These are phyloP conservation scores for Graphium sp. DNA, from an alignment of 2,329 filamentous ascomycete species.

Conservation along the genomic window DNA sequence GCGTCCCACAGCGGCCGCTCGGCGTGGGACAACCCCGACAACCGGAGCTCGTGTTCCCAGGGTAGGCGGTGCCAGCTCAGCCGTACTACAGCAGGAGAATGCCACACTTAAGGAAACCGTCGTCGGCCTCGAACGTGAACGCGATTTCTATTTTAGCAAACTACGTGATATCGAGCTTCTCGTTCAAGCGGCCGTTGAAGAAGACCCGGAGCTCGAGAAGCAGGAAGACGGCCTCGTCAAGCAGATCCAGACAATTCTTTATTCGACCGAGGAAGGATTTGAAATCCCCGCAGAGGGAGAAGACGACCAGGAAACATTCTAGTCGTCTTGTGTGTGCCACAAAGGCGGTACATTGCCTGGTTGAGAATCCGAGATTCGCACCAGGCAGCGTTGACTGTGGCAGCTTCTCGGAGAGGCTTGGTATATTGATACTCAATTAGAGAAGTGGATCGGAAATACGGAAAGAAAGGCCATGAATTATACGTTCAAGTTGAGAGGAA, in stretches of 20 bases:
- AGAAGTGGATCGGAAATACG: too few relatives aligned
- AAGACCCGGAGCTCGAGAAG: slow-evolving; percentile 85
- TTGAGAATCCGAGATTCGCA: too few relatives aligned
- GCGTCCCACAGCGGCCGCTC: slow-evolving; percentile 31
- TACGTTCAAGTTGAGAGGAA: too few relatives aligned
- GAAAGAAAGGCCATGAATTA: too few relatives aligned
- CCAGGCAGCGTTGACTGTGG: too few relatives aligned
- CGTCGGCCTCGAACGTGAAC: slow-evolving; percentile 82
- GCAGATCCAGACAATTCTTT: slow-evolving; percentile 90
- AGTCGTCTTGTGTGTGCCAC: too few relatives aligned
- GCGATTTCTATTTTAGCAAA: slow-evolving; percentile 99
- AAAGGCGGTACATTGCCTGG: too few relatives aligned
- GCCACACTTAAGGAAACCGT: slow-evolving; percentile 86
- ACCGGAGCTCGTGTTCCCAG: slow-evolving; percentile 25
- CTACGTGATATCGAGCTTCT: slow-evolving; percentile 90
- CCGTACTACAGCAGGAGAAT: slow-evolving; percentile 73
- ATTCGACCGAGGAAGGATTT: slow-evolving; percentile 88
- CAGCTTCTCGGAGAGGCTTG: too few relatives aligned
- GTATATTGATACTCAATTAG: too few relatives aligned
- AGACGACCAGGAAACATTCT: slow-evolving; percentile 72
- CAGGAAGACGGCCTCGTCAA: slow-evolving; percentile 84
- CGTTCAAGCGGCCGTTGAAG: slow-evolving; percentile 83
- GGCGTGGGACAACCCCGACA: slow-evolving; percentile 41
- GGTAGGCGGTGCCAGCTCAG: slow-evolving; percentile 29
- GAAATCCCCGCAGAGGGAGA: slow-evolving; percentile 76